phyloP scores from a whole-genome alignment of 441 rosid species.

The Corymbia citriodora region DNA sequence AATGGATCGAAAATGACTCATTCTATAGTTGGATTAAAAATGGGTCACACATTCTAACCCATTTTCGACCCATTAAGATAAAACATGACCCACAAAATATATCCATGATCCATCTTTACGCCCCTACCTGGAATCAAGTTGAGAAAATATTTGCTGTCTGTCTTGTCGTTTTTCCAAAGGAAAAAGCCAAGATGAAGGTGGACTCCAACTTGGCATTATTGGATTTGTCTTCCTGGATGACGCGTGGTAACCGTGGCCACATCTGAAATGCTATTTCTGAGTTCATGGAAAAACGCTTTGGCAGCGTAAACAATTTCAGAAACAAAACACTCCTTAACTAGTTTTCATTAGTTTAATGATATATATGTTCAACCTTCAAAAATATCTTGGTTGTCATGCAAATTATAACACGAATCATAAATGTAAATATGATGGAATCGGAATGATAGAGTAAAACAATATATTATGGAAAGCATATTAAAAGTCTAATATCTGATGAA shows the following conservation, averaged over 20 bases:
- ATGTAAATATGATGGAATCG: neutral
- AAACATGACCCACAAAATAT: too few relatives aligned
- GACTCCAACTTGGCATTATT: neutral
- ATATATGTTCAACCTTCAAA: neutral
- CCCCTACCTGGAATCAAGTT: neutral
- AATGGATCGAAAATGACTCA: too few relatives aligned
- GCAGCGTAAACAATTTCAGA: neutral
- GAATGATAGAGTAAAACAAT: neutral
- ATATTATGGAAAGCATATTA: neutral
- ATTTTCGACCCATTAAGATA: too few relatives aligned
- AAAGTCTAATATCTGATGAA: neutral
- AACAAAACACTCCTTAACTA: neutral
- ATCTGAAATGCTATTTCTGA: neutral
- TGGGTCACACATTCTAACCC: too few relatives aligned
- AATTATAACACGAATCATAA: too few relatives aligned
- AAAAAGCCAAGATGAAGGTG: neutral
- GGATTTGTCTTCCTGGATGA: neutral
- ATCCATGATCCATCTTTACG: too few relatives aligned
- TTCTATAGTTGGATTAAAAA: too few relatives aligned
- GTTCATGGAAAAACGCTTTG: neutral
- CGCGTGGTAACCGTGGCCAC: neutral
- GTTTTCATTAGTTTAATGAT: too few relatives aligned
- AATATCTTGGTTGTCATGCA: neutral
- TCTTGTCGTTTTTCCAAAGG: neutral
- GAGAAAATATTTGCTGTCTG: neutral